Percentiles rank a stretch among this genome's conserved stretches.
Evolutionary conservation across 495 filamentous ascomycete species (phyloP).

Genomic region (Pyrenula aspistea): DNA sequence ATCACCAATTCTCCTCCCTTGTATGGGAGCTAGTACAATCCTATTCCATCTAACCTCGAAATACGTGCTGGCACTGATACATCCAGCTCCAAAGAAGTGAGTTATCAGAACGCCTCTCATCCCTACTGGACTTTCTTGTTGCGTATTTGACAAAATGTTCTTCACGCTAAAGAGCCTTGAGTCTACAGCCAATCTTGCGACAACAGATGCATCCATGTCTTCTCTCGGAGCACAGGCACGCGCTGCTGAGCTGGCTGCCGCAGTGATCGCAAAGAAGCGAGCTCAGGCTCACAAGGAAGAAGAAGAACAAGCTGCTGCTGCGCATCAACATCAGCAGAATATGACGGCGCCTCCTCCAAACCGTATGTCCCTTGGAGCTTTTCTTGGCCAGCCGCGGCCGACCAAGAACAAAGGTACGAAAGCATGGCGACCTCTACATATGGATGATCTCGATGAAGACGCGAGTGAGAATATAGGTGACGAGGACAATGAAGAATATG

Average conservation of each 20-base stretch:
- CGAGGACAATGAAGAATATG: neutral
- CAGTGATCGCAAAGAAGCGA: neutral
- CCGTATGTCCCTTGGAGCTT: neutral
- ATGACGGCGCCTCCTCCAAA: neutral
- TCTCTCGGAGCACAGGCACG: constrained; percentile 1
- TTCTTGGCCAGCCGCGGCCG: neutral
- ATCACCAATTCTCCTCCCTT: too few species aligned
- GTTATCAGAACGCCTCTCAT: neutral
- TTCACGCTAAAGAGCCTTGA: neutral
- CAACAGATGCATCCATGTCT: neutral
- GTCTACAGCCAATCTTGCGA: neutral
- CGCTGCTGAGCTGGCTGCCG: neutral
- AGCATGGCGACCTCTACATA: neutral
- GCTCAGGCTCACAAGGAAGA: neutral
- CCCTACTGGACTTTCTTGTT: neutral
- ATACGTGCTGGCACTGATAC: neutral
- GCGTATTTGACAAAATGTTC: neutral
- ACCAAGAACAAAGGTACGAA: neutral
- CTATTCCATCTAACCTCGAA: neutral
- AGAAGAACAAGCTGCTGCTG: neutral
- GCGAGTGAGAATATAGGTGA: neutral
- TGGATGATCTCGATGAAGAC: neutral
- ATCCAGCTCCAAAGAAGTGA: neutral
- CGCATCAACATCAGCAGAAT: neutral
- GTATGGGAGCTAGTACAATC: too few species aligned